Evolutionary conservation across 345 rosid species (phyloP).

Genomic region (Raphanus raphanistrum): DNA sequence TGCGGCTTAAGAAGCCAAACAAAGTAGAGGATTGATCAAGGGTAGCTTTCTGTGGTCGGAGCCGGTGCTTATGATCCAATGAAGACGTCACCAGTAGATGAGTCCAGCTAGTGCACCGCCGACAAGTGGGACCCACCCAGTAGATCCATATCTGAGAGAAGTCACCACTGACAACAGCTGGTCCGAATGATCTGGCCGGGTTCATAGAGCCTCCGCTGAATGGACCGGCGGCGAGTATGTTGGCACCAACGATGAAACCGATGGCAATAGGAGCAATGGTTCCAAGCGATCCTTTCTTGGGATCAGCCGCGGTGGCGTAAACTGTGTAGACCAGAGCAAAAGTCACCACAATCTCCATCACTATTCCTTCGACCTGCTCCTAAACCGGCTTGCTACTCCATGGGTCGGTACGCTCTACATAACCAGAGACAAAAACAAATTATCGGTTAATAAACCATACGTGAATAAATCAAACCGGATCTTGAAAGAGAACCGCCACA

Average conservation of each 20-base stretch:
- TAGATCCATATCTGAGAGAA: conserved; percentile 70
- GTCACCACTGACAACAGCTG: conserved; percentile 77
- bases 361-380: conserved; percentile 52
- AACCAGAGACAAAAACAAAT: neutral
- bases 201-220: conserved; percentile 94
- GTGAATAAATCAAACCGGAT: neutral
- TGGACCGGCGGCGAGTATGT: conserved; percentile 88
- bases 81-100: conserved; percentile 67
- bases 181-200: conserved; percentile 87
- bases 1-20: neutral
- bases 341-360: conserved; percentile 78
- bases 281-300: conserved; percentile 71
- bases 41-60: conserved; percentile 27
- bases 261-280: conserved; percentile 79
- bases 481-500: neutral
- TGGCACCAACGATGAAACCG: conserved; percentile 87
- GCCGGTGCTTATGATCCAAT: conserved; percentile 54
- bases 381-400: conserved; percentile 65
- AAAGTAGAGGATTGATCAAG: conserved; percentile 17
- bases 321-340: conserved; percentile 83
- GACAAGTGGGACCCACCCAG: conserved; percentile 79
- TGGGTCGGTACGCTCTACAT: conserved; percentile 75
- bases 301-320: conserved; percentile 82
- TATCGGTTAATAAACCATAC: neutral
- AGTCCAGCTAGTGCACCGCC: conserved; percentile 89